phyloP scores from a whole-genome alignment of 116 monocot genomes.

The Cymodocea nodosa region DNA sequence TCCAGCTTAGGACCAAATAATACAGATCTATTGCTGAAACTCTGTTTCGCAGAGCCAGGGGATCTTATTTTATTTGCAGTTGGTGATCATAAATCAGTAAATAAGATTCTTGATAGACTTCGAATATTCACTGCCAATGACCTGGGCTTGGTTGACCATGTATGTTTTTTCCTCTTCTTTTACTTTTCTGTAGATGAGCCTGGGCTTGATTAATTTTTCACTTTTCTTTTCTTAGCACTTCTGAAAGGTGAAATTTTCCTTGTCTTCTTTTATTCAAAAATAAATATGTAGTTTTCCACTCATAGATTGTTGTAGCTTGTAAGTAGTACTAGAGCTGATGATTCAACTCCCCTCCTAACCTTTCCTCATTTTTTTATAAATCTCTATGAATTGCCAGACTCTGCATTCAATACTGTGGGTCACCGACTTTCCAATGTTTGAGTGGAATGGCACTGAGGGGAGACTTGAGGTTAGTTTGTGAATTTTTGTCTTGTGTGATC shows the following conservation, averaged over 20 bases:
- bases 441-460: conserved; percentile 86
- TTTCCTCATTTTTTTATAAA: too few relatives aligned
- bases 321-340: too few relatives aligned
- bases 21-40: conserved; percentile 33
- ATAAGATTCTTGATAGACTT: conserved; percentile 78
- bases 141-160: conserved; percentile 60
- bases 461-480: conserved; percentile 64
- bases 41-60: conserved; percentile 42
- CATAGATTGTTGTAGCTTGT: too few relatives aligned
- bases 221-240: background rate
- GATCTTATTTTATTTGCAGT: conserved; percentile 94
- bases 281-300: too few relatives aligned
- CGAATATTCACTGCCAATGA: conserved; percentile 55
- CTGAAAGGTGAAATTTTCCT: background rate
- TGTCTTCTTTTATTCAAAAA: background rate
- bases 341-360: too few relatives aligned
- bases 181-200: conserved; percentile 24
- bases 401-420: conserved; percentile 91
- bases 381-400: conserved; percentile 25
- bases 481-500: background rate
- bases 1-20: conserved; percentile 49
- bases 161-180: conserved; percentile 17
- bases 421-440: conserved; percentile 96
- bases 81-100: conserved; percentile 52
- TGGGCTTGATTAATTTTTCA: conserved; percentile 46